Evolutionary conservation across 2,329 filamentous ascomycete species (phyloP).

Genomic region (Polychaeton citri): DNA sequence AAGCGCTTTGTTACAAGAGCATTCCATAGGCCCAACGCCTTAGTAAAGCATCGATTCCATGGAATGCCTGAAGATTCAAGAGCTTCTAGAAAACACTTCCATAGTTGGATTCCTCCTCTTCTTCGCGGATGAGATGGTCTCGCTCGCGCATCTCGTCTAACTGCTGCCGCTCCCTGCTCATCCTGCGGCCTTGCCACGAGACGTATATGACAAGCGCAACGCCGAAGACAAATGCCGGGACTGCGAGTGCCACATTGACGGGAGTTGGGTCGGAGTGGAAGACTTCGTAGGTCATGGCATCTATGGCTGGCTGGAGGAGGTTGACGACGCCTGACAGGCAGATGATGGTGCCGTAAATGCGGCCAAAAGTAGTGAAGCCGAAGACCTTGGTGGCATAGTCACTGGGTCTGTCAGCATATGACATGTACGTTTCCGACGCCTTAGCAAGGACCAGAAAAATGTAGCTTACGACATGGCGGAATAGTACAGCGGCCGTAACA

Average conservation of each 20-base stretch:
- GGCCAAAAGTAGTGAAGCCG: conserved; percentile 85
- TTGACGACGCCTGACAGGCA: conserved; percentile 73
- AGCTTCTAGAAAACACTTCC: neutral
- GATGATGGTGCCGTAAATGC: conserved; percentile 80
- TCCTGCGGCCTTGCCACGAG: conserved; percentile 8
- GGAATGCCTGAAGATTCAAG: no score
- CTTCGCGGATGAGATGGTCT: conserved; percentile 6
- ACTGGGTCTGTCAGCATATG: conserved; percentile 4
- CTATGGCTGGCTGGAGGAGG: conserved; percentile 67
- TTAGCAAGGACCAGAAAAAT: neutral
- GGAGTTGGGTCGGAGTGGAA: conserved; percentile 64
- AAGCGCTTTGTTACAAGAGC: no score
- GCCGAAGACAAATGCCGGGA: conserved; percentile 51
- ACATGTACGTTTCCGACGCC: no score
- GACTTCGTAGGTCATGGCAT: conserved; percentile 59
- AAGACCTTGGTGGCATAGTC: conserved; percentile 89
- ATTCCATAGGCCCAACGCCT: no score
- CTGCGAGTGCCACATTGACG: conserved; percentile 57
- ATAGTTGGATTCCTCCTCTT: conserved; percentile 22
- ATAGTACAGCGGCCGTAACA: conserved; percentile 82
- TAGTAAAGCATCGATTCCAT: no score
- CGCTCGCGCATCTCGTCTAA: conserved; percentile 5
- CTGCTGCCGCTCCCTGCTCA: conserved; percentile 2
- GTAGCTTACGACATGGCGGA: conserved; percentile 52
- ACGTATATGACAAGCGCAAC: conserved; percentile 56